Evolutionary conservation across 2,329 filamentous ascomycete species (phyloP).

Genomic region (Beauveria asiatica): DNA sequence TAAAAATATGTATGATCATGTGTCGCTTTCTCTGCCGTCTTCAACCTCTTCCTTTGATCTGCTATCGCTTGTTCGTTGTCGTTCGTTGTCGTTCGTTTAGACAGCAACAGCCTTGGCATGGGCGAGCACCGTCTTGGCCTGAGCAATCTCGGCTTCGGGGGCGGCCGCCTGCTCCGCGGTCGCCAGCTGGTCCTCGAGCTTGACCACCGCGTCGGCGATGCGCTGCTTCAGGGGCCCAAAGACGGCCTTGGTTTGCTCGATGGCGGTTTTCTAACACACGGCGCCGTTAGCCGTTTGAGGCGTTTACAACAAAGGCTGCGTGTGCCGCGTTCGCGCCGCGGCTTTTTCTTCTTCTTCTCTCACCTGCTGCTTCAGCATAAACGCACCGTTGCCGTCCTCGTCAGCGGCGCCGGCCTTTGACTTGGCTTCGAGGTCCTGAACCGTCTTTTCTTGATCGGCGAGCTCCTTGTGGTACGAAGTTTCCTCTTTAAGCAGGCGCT

Average conservation of each 20-base stretch:
- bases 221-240: constrained; percentile 64
- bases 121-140: constrained; percentile 45
- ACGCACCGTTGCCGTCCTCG: constrained; percentile 68
- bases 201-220: constrained; percentile 62
- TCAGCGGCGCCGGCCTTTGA: constrained; percentile 38
- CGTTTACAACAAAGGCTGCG: too few relatives aligned
- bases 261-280: constrained; percentile 56
- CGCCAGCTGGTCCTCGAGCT: constrained; percentile 69
- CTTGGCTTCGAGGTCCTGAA: constrained; percentile 59
- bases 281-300: constrained; percentile 3
- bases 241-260: constrained; percentile 82
- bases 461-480: constrained; percentile 83
- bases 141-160: constrained; percentile 40
- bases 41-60: constrained; percentile 8
- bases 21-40: not conserved
- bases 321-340: too few relatives aligned
- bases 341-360: not conserved
- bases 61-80: constrained; percentile 12
- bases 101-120: constrained; percentile 33
- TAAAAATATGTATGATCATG: not conserved
- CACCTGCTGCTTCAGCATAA: constrained; percentile 80
- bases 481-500: constrained; percentile 86
- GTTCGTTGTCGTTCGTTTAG: not conserved
- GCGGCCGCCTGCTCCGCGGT: constrained; percentile 41
- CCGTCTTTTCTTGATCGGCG: constrained; percentile 60